These are phyloP conservation scores for Pholiota molesta DNA, from an alignment of 768 basidiomycete genomes.

Conservation along the genomic window DNA sequence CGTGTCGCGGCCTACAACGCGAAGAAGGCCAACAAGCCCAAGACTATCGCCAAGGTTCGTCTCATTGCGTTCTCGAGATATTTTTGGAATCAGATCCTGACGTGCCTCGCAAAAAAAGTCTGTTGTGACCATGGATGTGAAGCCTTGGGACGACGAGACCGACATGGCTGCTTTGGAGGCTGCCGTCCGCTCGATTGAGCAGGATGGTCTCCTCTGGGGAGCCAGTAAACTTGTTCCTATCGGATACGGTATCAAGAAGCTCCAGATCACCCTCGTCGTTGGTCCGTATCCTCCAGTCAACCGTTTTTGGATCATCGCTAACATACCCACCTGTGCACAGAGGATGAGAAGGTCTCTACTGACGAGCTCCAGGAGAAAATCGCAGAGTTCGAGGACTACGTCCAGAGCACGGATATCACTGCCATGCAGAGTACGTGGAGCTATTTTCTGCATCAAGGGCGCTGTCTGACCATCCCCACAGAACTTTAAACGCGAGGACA, in stretches of 20 bases:
- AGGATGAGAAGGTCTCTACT: conserved; percentile 93
- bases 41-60: conserved; percentile 83
- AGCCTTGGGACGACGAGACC: conserved; percentile 99
- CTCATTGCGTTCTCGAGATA: neutral
- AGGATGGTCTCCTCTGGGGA: conserved; percentile 96
- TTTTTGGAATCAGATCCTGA: neutral
- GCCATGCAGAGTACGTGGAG: conserved; percentile 85
- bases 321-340: conserved; percentile 39
- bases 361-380: conserved; percentile 95
- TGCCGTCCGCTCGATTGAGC: conserved; percentile 81
- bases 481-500: conserved; percentile 22
- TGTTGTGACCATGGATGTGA: conserved; percentile 96
- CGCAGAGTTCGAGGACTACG: conserved; percentile 80
- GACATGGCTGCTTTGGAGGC: conserved; percentile 90
- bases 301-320: neutral
- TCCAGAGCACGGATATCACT: conserved; percentile 90
- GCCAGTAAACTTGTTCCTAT: conserved; percentile 89
- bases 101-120: conserved; percentile 56
- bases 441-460: conserved; percentile 1
- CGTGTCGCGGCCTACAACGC: conserved; percentile 92
- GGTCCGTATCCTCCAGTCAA: conserved; percentile 37
- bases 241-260: conserved; percentile 91
- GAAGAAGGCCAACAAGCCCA: conserved; percentile 91
- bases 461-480: conserved; percentile 16
- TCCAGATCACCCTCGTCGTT: conserved; percentile 70